Conservation (phyloP, 768 basidiomycete genomes). For the Sarcomyxa edulis region DNA sequence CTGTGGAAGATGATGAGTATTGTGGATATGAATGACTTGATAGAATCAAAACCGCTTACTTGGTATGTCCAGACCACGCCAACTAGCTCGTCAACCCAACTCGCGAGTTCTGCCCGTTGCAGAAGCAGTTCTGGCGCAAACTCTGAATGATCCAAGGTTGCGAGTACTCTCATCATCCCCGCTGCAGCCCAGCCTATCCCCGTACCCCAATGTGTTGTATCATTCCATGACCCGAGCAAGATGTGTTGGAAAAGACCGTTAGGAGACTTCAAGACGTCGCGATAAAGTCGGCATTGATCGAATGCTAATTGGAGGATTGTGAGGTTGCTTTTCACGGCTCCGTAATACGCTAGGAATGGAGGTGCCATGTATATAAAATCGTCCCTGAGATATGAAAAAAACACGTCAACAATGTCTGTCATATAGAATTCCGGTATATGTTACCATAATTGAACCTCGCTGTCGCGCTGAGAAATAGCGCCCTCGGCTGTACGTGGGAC, state of each 20-base stretch:
- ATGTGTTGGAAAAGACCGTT: slow-evolving; percentile 76
- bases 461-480: slow-evolving; percentile 73
- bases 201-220: slow-evolving; percentile 81
- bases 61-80: slow-evolving; percentile 56
- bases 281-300: slow-evolving; percentile 68
- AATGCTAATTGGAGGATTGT: slow-evolving; percentile 61
- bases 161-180: slow-evolving; percentile 80
- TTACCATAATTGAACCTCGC: slow-evolving; percentile 70
- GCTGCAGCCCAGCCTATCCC: slow-evolving; percentile 89
- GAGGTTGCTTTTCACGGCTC: slow-evolving; percentile 49
- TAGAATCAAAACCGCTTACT: slow-evolving; percentile 31
- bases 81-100: slow-evolving; percentile 75
- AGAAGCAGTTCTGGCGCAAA: slow-evolving; percentile 41
- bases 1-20: background rate
- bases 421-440: slow-evolving; percentile 10
- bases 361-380: slow-evolving; percentile 86
- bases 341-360: slow-evolving; percentile 85
- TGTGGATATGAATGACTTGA: slow-evolving; percentile 29
- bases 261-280: slow-evolving; percentile 55
- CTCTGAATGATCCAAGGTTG: slow-evolving; percentile 62
- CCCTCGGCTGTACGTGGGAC: slow-evolving; percentile 68
- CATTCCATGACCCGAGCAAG: slow-evolving; percentile 48
- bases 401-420: background rate
- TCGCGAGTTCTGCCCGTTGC: slow-evolving; percentile 52
- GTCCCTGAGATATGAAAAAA: slow-evolving; percentile 41